Evolutionary conservation across 1,284 basidiomycete genomes (phyloP).

Genomic region (Coniferiporia weirii): DNA sequence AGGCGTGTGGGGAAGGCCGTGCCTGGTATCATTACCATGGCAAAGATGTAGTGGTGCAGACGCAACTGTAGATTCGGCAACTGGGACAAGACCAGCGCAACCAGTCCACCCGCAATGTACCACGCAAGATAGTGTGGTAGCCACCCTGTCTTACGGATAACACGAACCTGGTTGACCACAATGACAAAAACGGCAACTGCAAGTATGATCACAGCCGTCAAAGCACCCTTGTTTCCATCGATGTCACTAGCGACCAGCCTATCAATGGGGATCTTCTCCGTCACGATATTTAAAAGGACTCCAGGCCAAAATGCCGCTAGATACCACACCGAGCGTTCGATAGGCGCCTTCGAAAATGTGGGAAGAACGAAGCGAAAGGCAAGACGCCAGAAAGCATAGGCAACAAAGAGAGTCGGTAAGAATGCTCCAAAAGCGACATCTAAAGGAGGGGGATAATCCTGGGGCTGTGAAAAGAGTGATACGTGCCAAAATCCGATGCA

Average conservation of each 20-base stretch:
- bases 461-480: slow-evolving; percentile 74
- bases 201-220: slow-evolving; percentile 69
- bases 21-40: slow-evolving; percentile 70
- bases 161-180: slow-evolving; percentile 72
- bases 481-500: slow-evolving; percentile 89
- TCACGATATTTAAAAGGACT: slow-evolving; percentile 58
- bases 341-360: slow-evolving; percentile 57
- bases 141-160: slow-evolving; percentile 81
- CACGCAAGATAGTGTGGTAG: slow-evolving; percentile 69
- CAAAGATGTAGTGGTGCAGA: slow-evolving; percentile 73
- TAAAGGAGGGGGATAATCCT: slow-evolving; percentile 60
- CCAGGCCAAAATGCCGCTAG: slow-evolving; percentile 81
- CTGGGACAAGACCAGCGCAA: slow-evolving; percentile 60
- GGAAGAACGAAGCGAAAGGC: slow-evolving; percentile 75
- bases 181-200: slow-evolving; percentile 55
- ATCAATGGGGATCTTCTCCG: slow-evolving; percentile 67
- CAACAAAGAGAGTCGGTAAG: slow-evolving; percentile 74
- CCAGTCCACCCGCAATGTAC: slow-evolving; percentile 64
- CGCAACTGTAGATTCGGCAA: slow-evolving; percentile 66
- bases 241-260: slow-evolving; percentile 72
- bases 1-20: slow-evolving; percentile 79
- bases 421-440: slow-evolving; percentile 72
- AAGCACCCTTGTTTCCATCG: slow-evolving; percentile 59
- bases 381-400: slow-evolving; percentile 76
- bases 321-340: slow-evolving; percentile 74